These are phyloP conservation scores for Harrya chromipes DNA, from an alignment of 768 basidiomycete species.

Conservation along the genomic window DNA sequence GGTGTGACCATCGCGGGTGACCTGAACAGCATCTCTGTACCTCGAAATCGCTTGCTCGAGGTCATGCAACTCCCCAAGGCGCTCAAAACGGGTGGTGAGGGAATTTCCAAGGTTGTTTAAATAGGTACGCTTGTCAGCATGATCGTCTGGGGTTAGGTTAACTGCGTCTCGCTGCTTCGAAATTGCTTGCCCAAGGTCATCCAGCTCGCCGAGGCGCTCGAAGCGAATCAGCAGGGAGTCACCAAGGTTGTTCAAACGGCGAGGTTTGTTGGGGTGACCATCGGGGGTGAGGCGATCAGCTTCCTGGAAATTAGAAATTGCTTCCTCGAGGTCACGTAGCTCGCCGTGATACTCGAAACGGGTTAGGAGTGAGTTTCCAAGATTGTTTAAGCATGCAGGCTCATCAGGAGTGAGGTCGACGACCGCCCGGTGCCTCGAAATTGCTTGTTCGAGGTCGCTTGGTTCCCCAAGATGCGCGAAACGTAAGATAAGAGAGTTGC, in stretches of 20 bases:
- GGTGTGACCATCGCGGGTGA: not conserved
- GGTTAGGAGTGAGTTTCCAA: not conserved
- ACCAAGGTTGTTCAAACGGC: not conserved
- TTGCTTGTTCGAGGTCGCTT: constrained; percentile 3
- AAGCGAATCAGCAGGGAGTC: not conserved
- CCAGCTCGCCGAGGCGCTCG: not conserved
- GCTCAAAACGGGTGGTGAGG: not conserved
- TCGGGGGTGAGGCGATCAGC: not conserved
- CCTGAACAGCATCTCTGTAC: not conserved
- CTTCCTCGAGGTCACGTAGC: not conserved
- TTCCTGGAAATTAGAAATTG: not conserved
- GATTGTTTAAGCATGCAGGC: not conserved
- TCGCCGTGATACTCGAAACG: not conserved
- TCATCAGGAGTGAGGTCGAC: not conserved
- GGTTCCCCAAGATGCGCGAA: not conserved
- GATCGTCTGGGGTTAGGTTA: not conserved
- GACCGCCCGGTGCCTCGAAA: not conserved
- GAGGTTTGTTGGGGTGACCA: not conserved
- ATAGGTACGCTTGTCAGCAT: not conserved
- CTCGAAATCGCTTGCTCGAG: constrained; percentile 1
- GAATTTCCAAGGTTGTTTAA: not conserved
- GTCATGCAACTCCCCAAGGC: not conserved
- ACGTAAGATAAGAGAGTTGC: not conserved
- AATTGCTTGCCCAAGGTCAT: constrained; percentile 1
- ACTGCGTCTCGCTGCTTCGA: not conserved